Base-by-base conservation (phyloP, 495 filamentous ascomycete species). In the Aspergillus sclerotioniger region DNA sequence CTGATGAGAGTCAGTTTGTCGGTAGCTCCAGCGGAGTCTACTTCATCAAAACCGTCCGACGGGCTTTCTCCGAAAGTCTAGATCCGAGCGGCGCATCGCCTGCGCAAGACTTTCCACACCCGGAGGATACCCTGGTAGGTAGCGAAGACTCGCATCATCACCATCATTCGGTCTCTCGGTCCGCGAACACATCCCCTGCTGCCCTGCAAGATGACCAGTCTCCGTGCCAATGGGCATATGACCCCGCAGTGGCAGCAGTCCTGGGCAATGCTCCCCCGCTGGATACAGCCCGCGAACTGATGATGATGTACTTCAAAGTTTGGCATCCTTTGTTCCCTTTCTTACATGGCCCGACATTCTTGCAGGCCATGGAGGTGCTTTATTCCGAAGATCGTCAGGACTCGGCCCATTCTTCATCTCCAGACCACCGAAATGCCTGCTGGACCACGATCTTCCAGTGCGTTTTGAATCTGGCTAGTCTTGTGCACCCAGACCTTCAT, bases 291-390 rank as follows among this genome's bases (percentile, higher is more conserved):
- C 66, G 63, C 28, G 64, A 70, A 20, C 51, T 77, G 16, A 75
- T 77, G 72, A 76, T 76, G 71, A 56, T 65, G 35, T 77, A 75
- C 33, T 76, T 76, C 62, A 71, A 69, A 67, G 63, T 74, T 17
- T 77, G 72, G 74, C 79, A 82, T 69, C 73, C 76, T 46, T 58
- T 80, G 37, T 81, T 79, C 61, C 78, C 79, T 12, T 75, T 82
- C 53, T 63, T 81, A 9, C 78, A 82, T 54, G 76, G 78, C 13
- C 77, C 77, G 12, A 77, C 76, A 15, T 81, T 82, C 56, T 54
- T 82, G 43, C 73, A 71, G 54, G 70, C 71, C 12, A 73, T 80
- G 70, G 75, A 79, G 58, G 64, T 64, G 48, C 65, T 74, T 43
- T 78, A 77, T 61, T 66, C 75, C 21, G 61, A 47, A n/a, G 37